These are phyloP conservation scores for Penicillium argentinense DNA, from an alignment of 495 filamentous ascomycete genomes.

Conservation along the genomic window DNA sequence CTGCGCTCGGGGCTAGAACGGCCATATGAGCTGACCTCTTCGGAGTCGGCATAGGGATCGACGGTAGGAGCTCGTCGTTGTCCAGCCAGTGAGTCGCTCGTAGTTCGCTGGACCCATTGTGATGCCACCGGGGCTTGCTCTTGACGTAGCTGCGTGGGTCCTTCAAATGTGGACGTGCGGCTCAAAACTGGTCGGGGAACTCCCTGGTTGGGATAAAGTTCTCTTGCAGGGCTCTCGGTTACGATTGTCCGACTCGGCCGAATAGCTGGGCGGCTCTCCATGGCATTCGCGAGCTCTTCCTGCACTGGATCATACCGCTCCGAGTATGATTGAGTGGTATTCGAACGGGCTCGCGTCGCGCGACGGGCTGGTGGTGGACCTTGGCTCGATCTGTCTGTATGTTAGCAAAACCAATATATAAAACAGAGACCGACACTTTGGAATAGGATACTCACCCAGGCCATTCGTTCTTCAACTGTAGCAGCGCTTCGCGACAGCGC, in stretches of 20 bases:
- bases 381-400: constrained; percentile 23
- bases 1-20: constrained; percentile 61
- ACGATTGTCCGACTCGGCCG: constrained; percentile 50
- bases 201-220: constrained; percentile 26
- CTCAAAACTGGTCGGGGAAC: constrained; percentile 43
- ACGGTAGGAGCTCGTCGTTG: constrained; percentile 38
- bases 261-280: constrained; percentile 59
- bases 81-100: constrained; percentile 54
- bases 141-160: constrained; percentile 52
- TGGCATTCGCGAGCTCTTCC: constrained; percentile 49
- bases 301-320: constrained; percentile 59
- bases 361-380: constrained; percentile 34
- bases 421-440: not conserved
- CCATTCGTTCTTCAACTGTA: constrained; percentile 69
- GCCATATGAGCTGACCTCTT: constrained; percentile 53
- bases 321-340: constrained; percentile 60
- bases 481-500: constrained; percentile 73
- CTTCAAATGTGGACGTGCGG: constrained; percentile 57
- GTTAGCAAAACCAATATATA: constrained; percentile 15
- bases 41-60: constrained; percentile 66
- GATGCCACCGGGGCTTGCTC: constrained; percentile 45
- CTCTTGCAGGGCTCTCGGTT: constrained; percentile 36
- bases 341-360: constrained; percentile 56
- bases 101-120: constrained; percentile 52
- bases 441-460: constrained; percentile 49